Conservation (phyloP, 139 green algal genomes). For the Pseudopediastrum boryanum region DNA sequence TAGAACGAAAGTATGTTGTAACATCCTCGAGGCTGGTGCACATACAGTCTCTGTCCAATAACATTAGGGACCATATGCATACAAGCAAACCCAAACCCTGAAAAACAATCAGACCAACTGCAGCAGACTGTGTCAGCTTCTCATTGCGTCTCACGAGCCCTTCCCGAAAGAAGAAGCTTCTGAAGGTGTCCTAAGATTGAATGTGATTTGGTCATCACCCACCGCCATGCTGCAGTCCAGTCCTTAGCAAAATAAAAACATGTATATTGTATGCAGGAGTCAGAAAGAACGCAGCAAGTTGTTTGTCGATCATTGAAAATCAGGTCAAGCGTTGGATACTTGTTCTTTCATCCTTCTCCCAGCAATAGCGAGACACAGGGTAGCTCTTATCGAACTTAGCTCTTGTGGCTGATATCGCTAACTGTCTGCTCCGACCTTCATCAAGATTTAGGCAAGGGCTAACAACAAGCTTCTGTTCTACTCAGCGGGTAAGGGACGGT, state of each 20-base stretch:
- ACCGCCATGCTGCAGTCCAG: neutral
- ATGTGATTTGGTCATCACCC: constrained; percentile 46
- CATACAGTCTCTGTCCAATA: neutral
- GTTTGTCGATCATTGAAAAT: neutral
- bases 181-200: constrained; percentile 67
- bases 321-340: constrained; percentile 6
- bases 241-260: neutral
- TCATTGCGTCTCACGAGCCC: neutral
- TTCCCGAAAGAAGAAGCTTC: constrained; percentile 15
- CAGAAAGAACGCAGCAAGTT: constrained; percentile 8
- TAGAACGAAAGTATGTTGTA: constrained; percentile 62
- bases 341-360: neutral
- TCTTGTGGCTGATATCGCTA: neutral
- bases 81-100: neutral
- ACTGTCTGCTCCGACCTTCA: too few species aligned
- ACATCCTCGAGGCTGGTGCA: constrained; percentile 28
- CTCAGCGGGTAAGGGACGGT: constrained; percentile 11
- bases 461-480: neutral
- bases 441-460: neutral
- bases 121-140: neutral
- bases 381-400: neutral
- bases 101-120: neutral
- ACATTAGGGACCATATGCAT: neutral
- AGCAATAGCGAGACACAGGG: neutral
- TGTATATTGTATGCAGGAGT: neutral